Percentiles rank a stretch among this genome's conserved stretches.
Conservation (phyloP, 331 rosid genomes). For the Cydonia oblonga region DNA sequence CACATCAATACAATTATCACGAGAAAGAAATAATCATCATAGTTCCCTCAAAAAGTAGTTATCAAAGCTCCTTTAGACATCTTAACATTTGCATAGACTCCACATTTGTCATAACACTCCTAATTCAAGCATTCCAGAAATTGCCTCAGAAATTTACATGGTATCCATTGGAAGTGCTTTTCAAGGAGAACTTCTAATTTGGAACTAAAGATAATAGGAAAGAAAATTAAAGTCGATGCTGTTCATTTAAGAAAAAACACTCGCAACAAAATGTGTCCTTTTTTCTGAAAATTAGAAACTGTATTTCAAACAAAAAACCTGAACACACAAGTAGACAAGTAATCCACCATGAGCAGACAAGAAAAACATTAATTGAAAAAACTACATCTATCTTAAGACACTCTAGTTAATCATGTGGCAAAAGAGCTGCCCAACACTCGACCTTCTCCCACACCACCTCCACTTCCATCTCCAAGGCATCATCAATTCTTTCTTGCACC, state of each 20-base stretch:
- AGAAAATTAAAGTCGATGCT: background rate
- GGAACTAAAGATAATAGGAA: background rate
- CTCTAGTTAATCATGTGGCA: too few species aligned
- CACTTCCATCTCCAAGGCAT: too few species aligned
- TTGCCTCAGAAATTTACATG: background rate
- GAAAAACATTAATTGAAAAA: too few species aligned
- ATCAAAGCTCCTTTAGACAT: background rate
- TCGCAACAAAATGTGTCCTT: background rate
- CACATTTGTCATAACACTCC: background rate
- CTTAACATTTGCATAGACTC: background rate
- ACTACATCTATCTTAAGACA: too few species aligned
- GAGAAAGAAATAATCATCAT: background rate
- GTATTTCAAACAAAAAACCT: too few species aligned
- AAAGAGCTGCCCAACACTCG: too few species aligned
- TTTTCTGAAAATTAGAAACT: too few species aligned
- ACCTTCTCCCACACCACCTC: too few species aligned
- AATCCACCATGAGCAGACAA: too few species aligned
- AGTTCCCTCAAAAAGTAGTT: background rate
- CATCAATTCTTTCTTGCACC: too few species aligned
- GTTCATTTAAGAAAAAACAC: background rate
- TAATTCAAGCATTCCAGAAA: background rate
- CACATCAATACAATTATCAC: background rate
- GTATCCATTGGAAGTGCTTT: background rate
- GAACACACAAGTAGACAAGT: too few species aligned
- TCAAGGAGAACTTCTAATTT: background rate